Conservation (phyloP, 2,329 filamentous ascomycete species). For the Aspergillus fumigatiaffinis region DNA sequence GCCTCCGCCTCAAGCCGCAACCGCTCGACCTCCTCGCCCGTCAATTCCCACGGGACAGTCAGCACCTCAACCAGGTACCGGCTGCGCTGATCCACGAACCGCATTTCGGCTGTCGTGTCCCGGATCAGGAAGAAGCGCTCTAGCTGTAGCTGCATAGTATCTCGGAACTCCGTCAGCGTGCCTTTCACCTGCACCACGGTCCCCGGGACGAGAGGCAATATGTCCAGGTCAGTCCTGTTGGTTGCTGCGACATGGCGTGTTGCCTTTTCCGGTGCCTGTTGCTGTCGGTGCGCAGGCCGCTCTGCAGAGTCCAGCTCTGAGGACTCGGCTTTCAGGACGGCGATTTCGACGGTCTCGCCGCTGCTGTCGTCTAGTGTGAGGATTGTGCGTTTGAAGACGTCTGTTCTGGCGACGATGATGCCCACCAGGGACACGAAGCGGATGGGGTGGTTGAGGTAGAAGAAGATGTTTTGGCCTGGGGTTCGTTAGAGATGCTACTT, state of each 20-base stretch:
- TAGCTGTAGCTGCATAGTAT: conserved; percentile 50
- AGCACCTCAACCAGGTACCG: conserved; percentile 50
- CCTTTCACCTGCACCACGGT: conserved; percentile 55
- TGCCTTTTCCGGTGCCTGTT: conserved; percentile 1
- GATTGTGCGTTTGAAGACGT: conserved; percentile 50
- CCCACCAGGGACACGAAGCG: conserved; percentile 71
- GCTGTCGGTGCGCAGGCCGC: background rate
- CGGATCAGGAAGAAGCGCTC: conserved; percentile 49
- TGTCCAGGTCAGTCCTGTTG: conserved; percentile 39
- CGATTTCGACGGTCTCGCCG: conserved; percentile 55
- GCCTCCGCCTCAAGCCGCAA: conserved; percentile 41
- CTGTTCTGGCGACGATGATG: conserved; percentile 60
- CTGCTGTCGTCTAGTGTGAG: conserved; percentile 60
- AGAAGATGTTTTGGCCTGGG: conserved; percentile 55
- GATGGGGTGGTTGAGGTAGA: conserved; percentile 70
- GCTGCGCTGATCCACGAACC: conserved; percentile 50
- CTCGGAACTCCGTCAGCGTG: conserved; percentile 50
- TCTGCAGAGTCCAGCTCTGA: background rate
- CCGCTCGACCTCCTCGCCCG: conserved; percentile 38
- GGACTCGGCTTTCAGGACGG: conserved; percentile 36
- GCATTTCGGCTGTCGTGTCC: conserved; percentile 53
- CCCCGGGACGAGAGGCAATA: conserved; percentile 47
- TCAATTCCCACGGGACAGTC: conserved; percentile 51
- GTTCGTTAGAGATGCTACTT: conserved; percentile 1
- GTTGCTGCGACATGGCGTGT: conserved; percentile 18